Evolutionary conservation across 768 basidiomycete genomes (phyloP), one percentile per base, ranked within the genome.

Genomic region (Amanita subjunquillea): DNA sequence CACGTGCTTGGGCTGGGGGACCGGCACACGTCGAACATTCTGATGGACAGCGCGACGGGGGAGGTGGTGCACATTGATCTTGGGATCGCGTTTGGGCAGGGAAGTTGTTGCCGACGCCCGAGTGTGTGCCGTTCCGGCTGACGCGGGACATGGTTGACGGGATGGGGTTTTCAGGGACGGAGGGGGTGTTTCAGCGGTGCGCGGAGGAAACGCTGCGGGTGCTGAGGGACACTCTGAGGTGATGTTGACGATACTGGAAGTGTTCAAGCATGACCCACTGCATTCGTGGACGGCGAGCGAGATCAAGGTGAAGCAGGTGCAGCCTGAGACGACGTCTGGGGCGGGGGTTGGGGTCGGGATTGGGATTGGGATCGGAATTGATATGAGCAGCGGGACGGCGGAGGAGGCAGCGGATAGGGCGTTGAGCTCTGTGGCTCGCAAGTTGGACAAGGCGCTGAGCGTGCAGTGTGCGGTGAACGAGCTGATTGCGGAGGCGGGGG

Each of bases 61-160:
- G 91, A 98, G 62, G 75, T 94, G 42, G 83, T 98, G 6, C 93
- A 96, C 64, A 99, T 99, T 50, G 95, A 99, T 66, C 73, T 98
- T 1, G 95, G 95, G 1, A 92, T 98, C 54, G 92, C 93, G 0
- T 98, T 99, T 66, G 96, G 96, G 34, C 57, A 96, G 91, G 95
- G 3, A 87, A 85, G 61, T 69, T 79, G 5, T 72, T 98, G 2
- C 71, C 68, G 0, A 72, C 92, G 23, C 91, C 94, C 0, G 95
- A 99, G 65, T 77, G 75, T 22, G 91, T 98, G 0, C 96, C 95
- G 0, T 98, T 99, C 77, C 83, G 95, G 20, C 79, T 98, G 72
- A 98, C 96, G 0, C 76, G 80, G 37, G 92, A 99, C 63, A 83
- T 98, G 63, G 80, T 98, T 15, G 95, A 99, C 64, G 95, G 93